phyloP scores from a whole-genome alignment of 2,329 filamentous ascomycete genomes.

The Blastomyces gilchristii region DNA sequence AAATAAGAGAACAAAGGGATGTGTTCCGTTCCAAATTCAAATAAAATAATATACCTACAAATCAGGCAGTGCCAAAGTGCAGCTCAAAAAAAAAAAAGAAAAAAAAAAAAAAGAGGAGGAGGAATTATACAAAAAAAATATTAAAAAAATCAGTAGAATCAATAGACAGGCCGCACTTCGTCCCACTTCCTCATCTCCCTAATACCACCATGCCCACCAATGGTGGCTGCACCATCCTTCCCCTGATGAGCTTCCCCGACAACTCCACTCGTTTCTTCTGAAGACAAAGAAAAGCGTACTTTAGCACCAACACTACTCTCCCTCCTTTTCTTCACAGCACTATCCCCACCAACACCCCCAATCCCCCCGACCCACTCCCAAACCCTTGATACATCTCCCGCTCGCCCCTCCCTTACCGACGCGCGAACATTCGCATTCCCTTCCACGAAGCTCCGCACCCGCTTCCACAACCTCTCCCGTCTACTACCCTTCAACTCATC shows the following conservation, averaged over 20 bases:
- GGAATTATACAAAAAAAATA: neutral
- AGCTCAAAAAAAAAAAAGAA: neutral
- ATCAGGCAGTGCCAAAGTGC: neutral
- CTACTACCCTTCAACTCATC: constrained; percentile 66
- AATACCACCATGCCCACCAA: constrained; percentile 21
- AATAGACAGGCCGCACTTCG: constrained; percentile 41
- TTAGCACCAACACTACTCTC: constrained; percentile 19
- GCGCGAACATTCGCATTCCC: constrained; percentile 84
- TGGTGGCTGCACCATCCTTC: constrained; percentile 13
- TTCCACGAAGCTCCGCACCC: constrained; percentile 76
- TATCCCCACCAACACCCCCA: constrained; percentile 36
- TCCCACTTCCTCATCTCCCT: constrained; percentile 36
- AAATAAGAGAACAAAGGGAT: neutral
- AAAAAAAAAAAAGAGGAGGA: no score
- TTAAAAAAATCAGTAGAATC: constrained; percentile 9
- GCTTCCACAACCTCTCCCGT: constrained; percentile 72
- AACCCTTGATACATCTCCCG: constrained; percentile 48
- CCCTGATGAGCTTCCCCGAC: constrained; percentile 13
- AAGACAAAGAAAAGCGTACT: constrained; percentile 22
- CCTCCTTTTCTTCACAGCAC: constrained; percentile 15
- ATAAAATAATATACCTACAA: neutral
- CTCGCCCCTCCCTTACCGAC: constrained; percentile 55
- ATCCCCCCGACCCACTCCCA: constrained; percentile 61
- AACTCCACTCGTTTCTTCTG: constrained; percentile 13
- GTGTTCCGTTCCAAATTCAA: neutral